A percentile compares a stretch with the other conserved stretches of the same genome.
Evolutionary conservation across 2,329 filamentous ascomycete species (phyloP).

Genomic region (Chrysoporthe austroafricana): DNA sequence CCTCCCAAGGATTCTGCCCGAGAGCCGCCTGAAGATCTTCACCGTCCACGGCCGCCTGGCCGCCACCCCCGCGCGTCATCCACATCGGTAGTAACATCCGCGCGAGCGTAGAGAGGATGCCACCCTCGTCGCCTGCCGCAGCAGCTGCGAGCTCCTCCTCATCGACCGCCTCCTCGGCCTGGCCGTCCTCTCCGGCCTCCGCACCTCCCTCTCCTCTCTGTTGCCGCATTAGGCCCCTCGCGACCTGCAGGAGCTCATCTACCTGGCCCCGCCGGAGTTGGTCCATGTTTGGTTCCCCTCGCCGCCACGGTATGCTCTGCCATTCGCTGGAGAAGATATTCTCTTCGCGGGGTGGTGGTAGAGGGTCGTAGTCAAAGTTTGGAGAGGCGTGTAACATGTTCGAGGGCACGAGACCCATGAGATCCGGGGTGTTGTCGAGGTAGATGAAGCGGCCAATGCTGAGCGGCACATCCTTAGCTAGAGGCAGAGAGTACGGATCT

Average conservation of each 20-base stretch:
- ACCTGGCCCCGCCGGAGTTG: slow-evolving; percentile 9
- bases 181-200: neutral
- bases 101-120: slow-evolving; percentile 13
- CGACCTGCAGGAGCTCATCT: slow-evolving; percentile 10
- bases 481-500: slow-evolving; percentile 44
- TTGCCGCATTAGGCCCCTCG: slow-evolving; percentile 11
- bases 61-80: slow-evolving; percentile 9
- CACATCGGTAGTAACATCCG: slow-evolving; percentile 20
- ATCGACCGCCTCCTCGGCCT: neutral
- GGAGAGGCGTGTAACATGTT: slow-evolving; percentile 65
- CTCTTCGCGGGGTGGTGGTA: slow-evolving; percentile 67
- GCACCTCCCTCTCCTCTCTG: neutral
- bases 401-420: slow-evolving; percentile 72
- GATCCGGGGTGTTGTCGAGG: slow-evolving; percentile 72
- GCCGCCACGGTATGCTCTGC: slow-evolving; percentile 48
- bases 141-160: slow-evolving; percentile 8
- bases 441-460: slow-evolving; percentile 76
- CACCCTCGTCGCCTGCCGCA: slow-evolving; percentile 1
- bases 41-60: neutral
- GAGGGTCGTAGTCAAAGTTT: slow-evolving; percentile 78
- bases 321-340: slow-evolving; percentile 54
- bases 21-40: slow-evolving; percentile 1
- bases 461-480: slow-evolving; percentile 42
- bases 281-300: neutral
- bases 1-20: slow-evolving; percentile 14